Evolutionary conservation across 2,329 filamentous ascomycete genomes (phyloP), one percentile per base, ranked within the genome.

Genomic region (Aspergillus sergii): DNA sequence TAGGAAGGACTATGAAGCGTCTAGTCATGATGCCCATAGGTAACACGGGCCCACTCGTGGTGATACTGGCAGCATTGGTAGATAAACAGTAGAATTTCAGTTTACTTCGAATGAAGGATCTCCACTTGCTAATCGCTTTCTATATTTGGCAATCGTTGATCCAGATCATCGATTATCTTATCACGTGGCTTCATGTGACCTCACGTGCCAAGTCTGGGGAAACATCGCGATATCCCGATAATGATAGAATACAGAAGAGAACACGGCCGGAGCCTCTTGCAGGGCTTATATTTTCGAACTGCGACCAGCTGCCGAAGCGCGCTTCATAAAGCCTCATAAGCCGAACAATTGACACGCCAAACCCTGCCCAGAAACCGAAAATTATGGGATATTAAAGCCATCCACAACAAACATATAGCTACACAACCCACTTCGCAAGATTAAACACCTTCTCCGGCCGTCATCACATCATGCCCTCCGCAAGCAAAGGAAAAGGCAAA

Each of bases 401-500:
- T 51, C 26, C 26, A 32, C 21, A 32, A 51, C 48, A n/a, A 32
- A 26, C 19, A n/a, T 51, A 34, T 19, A 51, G 30, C 48, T 32
- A 21, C 8, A n/a, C 28, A 21, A 21, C 10, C 48, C 48, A 10
- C 26, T n/a, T n/a, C 48, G 10, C 16, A 21, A 51, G 16, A 21
- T 3, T 14, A 30, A 16, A n/a, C 48, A n/a, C 28, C 12, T 43
- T 59, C 51, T 12, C 36, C 12, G 21, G n/a, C 39, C 41, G 14
- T 26, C 26, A 32, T 48, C 54, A 68, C 58, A 56, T 55, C 9
- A 83, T 83, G 81, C 80, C 81, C 45, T 75, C 78, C 28, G 79
- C 79, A 45, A 78, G 75, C 62, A 83, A 83, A 70, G 77, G 80
- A 70, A 87, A 87, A 73, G 78, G 81, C 53, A 86, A 86, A 72